Evolutionary conservation across 495 filamentous ascomycete genomes (phyloP).

Genomic region (Aspergillus taichungensis): DNA sequence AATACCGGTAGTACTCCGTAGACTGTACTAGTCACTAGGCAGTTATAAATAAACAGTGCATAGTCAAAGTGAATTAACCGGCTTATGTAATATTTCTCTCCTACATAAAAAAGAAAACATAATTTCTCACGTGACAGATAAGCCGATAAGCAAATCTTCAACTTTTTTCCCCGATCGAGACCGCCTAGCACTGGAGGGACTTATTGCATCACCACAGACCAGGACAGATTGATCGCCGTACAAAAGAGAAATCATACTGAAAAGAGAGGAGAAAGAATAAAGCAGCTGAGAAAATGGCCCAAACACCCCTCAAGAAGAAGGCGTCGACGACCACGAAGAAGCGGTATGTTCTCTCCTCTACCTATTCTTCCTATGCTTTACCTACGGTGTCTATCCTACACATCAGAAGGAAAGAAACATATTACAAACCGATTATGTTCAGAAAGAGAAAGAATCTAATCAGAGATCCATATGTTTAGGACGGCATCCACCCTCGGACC

Average conservation of each 20-base stretch:
- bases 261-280: conserved; percentile 1
- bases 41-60: no score
- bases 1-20: no score
- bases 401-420: background rate
- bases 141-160: conserved; percentile 8
- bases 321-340: conserved; percentile 14
- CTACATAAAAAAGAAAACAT: background rate
- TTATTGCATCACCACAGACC: background rate
- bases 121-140: conserved; percentile 7
- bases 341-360: conserved; percentile 19
- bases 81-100: background rate
- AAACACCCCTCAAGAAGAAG: conserved; percentile 34
- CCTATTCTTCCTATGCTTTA: background rate
- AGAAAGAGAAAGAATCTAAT: background rate
- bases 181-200: background rate
- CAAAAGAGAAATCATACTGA: background rate
- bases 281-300: conserved; percentile 25
- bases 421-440: background rate
- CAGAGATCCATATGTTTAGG: background rate
- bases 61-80: background rate
- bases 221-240: background rate
- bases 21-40: no score
- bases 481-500: conserved; percentile 44
- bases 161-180: background rate
- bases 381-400: background rate